Evolutionary conservation across 805 yeast species (phyloP), one percentile per base, ranked within the genome.

Genomic region (Schwanniomyces occidentalis): DNA sequence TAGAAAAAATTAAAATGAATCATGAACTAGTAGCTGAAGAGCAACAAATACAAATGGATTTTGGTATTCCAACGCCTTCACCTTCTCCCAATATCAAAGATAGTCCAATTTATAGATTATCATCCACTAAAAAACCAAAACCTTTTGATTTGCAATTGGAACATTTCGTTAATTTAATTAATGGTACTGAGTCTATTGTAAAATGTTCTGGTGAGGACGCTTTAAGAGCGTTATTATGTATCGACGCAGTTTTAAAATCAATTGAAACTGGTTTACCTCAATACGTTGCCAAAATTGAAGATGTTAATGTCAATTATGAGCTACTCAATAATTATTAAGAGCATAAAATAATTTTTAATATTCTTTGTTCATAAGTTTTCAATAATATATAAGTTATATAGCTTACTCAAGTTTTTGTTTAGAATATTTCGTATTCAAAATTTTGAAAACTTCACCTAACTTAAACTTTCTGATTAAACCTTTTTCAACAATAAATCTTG

Each of bases 401-500:
- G 8, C n/a, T 18, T 17, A 32, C 12, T 32, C 35, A 14, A 32
- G 13, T 16, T 27, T 24, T 19, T 27, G 17, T n/a, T 26, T 27
- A 36, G 45, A 37, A 42, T 40, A 54, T 46, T 51, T 66, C 34
- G 25, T 47, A 22, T 26, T 44, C 18, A 55, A 41, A 31, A 28
- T 43, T 28, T 35, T 55, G 52, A 40, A 70, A 4, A 58, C 61
- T 14, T 21, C 38, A 17, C 20, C 42, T 44, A 56, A 56, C 27
- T 46, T 45, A 48, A 66, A 63, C 47, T 69, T 71, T 23, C 56
- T 54, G 8, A 59, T 48, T 12, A 78, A 52, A 0, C 48, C 52
- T 32, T 41, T 45, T 40, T 75, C 80, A n/a, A 70, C 43, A 9
- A 78, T 22, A 48, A 68, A 69, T 32, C 73, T 59, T 8, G 85